Conservation (phyloP, 2,329 filamentous ascomycete species). For the Colletotrichum australisinense region DNA sequence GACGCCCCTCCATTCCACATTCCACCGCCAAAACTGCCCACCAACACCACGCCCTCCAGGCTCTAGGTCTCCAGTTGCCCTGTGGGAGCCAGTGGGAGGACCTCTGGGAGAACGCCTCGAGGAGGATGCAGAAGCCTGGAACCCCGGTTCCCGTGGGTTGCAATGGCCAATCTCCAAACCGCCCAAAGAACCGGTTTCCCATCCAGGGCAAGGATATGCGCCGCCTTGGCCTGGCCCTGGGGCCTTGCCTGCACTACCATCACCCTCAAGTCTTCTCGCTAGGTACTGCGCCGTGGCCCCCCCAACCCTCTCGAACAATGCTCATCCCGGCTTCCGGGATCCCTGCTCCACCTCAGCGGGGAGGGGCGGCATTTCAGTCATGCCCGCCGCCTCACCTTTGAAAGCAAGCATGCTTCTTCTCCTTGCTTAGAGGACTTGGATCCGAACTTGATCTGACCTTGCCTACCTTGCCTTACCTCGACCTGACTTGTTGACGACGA, state of each 20-base stretch:
- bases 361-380: slow-evolving; percentile 35
- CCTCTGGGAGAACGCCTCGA: background rate
- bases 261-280: background rate
- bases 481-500: slow-evolving; percentile 12
- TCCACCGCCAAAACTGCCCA: background rate
- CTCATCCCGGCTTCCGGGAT: slow-evolving; percentile 25
- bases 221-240: slow-evolving; percentile 23
- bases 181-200: slow-evolving; percentile 35
- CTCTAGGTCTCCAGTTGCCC: background rate
- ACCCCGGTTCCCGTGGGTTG: background rate
- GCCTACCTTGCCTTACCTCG: background rate
- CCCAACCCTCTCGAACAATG: slow-evolving; percentile 25
- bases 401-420: slow-evolving; percentile 11
- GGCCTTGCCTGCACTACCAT: slow-evolving; percentile 12
- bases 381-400: slow-evolving; percentile 30
- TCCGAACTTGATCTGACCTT: background rate
- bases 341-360: slow-evolving; percentile 29
- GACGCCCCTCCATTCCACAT: background rate
- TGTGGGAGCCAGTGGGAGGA: background rate
- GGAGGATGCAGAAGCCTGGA: background rate
- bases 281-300: background rate
- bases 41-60: background rate
- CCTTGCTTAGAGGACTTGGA: slow-evolving; percentile 7
- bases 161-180: slow-evolving; percentile 25
- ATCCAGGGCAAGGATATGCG: slow-evolving; percentile 25